phyloP scores from a whole-genome alignment of 148 eudicot species.

The Arctostaphylos glauca region DNA sequence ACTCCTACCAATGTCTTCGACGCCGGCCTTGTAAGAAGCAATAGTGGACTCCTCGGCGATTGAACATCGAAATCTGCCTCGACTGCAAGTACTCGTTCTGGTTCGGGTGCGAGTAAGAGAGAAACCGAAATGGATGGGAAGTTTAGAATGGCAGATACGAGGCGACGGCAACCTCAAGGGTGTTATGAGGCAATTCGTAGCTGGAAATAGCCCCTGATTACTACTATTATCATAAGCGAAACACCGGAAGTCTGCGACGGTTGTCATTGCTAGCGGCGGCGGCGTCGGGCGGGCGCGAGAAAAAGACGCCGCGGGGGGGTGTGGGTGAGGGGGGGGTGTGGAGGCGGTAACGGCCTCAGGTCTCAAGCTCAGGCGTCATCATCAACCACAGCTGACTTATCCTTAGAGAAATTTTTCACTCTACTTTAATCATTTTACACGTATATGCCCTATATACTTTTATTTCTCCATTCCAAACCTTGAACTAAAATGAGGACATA shows the following conservation, averaged over 20 bases:
- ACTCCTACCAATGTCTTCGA: background rate
- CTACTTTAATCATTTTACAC: too few species aligned
- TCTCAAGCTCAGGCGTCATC: background rate
- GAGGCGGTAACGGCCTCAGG: background rate
- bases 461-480: too few species aligned
- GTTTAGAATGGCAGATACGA: background rate
- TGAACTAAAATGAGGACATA: too few species aligned
- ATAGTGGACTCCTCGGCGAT: constrained; percentile 19
- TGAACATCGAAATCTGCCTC: constrained; percentile 9
- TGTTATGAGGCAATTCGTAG: background rate
- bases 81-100: background rate
- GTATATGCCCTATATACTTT: too few species aligned
- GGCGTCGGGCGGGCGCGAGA: background rate
- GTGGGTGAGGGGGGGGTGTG: too few species aligned
- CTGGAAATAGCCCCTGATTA: background rate
- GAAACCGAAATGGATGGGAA: background rate
- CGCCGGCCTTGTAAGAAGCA: constrained; percentile 11
- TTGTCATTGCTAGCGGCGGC: background rate
- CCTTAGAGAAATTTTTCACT: too few species aligned
- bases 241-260: constrained; percentile 12
- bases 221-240: background rate
- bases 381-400: background rate
- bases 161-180: background rate
- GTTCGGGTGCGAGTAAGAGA: background rate
- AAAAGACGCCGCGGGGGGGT: background rate